Conservation (phyloP, 2,329 filamentous ascomycete genomes). For the Calycina herbarum region DNA sequence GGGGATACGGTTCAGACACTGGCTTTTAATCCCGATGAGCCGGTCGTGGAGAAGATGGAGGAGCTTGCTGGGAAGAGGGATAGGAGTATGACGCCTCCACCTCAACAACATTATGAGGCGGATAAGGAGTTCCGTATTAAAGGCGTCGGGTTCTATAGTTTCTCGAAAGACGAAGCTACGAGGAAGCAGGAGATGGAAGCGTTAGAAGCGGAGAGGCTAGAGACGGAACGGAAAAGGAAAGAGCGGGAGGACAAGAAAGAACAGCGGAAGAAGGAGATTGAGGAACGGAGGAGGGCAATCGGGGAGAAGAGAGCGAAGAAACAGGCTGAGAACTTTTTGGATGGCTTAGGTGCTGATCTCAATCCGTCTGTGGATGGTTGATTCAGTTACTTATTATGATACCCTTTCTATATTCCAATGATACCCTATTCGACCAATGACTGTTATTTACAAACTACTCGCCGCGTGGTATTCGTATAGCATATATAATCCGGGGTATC, state of each 20-base stretch:
- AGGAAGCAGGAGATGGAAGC: constrained; percentile 71
- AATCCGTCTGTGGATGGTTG: background rate
- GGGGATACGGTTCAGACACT: constrained; percentile 81
- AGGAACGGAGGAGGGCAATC: constrained; percentile 49
- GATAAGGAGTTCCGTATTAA: constrained; percentile 80
- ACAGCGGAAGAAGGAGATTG: constrained; percentile 61
- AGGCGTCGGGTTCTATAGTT: constrained; percentile 89
- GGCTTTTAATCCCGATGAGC: constrained; percentile 77
- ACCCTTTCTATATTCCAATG: background rate
- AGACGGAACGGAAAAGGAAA: constrained; percentile 53
- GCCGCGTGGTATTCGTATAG: no score
- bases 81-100: constrained; percentile 75
- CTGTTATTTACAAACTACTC: no score
- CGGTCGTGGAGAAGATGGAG: constrained; percentile 68
- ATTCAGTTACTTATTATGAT: background rate
- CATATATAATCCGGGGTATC: no score
- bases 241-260: constrained; percentile 58
- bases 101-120: constrained; percentile 82
- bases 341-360: constrained; percentile 5
- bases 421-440: no score
- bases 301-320: constrained; percentile 59
- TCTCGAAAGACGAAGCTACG: constrained; percentile 72
- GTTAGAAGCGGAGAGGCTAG: constrained; percentile 66
- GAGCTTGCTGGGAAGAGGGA: constrained; percentile 76
- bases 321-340: constrained; percentile 67